Evolutionary conservation across 2,329 filamentous ascomycete species (phyloP), one percentile per base, ranked within the genome.

Genomic region (Cytospora leucostoma): DNA sequence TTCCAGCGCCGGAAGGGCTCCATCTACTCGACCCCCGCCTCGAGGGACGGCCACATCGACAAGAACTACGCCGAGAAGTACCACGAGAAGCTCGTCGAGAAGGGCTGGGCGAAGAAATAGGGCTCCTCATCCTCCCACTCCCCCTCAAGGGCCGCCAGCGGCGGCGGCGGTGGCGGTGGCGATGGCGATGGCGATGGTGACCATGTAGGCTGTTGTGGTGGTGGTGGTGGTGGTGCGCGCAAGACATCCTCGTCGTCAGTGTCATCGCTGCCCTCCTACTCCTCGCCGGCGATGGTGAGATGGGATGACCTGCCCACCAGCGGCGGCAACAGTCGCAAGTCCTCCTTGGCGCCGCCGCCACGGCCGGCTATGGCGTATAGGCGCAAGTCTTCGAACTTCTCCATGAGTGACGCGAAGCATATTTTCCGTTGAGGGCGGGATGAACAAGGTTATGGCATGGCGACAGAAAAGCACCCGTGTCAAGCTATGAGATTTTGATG

Each of bases 1-100:
- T 89, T 90, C 77, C 87, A 90, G 74, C 88, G 88, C 76, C 84
- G 85, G 71, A 86, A 88, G 75, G 87, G 87, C 61, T 88, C 84
- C 71, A 88, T 89, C 74, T 88, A 86, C 72, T 84, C 86, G 54
- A 90, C 88, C 10, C 87, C 85, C 2, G 78, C 78, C 69, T 88
- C 84, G 32, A 82, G 87, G 64, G 88, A 90, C 73, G 86, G 86
- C 19, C 85, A 88, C 71, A 77, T 89, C 58, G 83, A 85, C 69
- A 80, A 78, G 64, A 86, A 86, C 72, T 82, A 83, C 60, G 80
- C 82, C 67, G 77, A 83, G 68, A 82, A 84, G 67, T 89, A 86
- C 74, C 82, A 86, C 72, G 83, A 85, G 66, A 87, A 83, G 70
- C 80, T 84, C 68, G 79, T 76, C 19, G 83, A 86, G 76, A 80